A percentile compares a stretch with the other conserved stretches of the same genome.
Evolutionary conservation across 164 flowering plant genomes (phyloP).

Genomic region (Nymphaea thermarum): DNA sequence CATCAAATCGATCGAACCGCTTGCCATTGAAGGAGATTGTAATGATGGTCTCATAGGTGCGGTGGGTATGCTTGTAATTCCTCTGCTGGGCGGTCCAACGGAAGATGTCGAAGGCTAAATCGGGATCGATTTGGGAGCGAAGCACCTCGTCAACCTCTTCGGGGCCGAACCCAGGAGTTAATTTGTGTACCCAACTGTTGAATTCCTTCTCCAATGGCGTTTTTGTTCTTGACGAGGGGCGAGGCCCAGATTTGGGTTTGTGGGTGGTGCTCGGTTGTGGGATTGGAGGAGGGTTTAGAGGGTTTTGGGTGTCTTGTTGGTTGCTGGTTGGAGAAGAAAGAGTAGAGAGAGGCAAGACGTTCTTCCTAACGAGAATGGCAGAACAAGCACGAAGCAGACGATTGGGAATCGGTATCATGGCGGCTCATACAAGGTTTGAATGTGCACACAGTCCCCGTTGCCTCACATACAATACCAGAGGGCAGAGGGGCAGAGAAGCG

Average conservation of each 20-base stretch:
- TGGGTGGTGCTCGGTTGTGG: background rate
- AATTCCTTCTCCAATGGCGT: slow-evolving; percentile 73
- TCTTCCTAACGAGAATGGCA: background rate
- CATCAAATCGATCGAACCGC: slow-evolving; percentile 36
- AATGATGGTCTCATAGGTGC: slow-evolving; percentile 56
- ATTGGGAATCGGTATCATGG: background rate
- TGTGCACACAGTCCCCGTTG: too few relatives aligned
- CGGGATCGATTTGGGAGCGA: slow-evolving; percentile 65
- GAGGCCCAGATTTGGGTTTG: background rate
- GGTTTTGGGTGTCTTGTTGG: background rate
- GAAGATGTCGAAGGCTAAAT: slow-evolving; percentile 85
- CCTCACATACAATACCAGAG: too few relatives aligned
- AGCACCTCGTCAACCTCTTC: slow-evolving; percentile 55
- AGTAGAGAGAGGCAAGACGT: background rate
- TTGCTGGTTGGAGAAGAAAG: background rate
- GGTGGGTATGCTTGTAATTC: slow-evolving; percentile 48
- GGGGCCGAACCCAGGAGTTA: slow-evolving; percentile 70
- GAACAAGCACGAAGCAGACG: background rate
- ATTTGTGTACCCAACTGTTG: slow-evolving; percentile 57
- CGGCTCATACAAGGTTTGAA: background rate
- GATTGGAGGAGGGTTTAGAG: background rate
- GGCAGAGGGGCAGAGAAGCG: too few relatives aligned
- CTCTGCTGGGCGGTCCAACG: slow-evolving; percentile 53
- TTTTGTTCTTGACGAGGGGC: slow-evolving; percentile 17
- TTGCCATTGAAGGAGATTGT: slow-evolving; percentile 23